Conservation (phyloP, 179 eudicot species). For the Nepenthes alata region DNA sequence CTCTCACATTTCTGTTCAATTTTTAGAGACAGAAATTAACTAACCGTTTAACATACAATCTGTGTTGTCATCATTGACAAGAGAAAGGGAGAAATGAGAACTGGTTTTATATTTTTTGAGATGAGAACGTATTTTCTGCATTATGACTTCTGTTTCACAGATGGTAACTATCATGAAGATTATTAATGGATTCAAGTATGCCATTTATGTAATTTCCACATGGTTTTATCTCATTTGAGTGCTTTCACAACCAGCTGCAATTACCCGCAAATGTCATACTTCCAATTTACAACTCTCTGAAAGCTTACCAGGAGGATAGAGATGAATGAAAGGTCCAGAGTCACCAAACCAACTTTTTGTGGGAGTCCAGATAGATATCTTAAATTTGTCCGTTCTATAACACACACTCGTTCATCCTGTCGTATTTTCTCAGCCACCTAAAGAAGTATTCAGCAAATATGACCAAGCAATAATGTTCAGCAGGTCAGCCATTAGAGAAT, state of each 20-base stretch:
- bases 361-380: conserved; percentile 86
- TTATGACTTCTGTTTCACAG: background rate
- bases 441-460: background rate
- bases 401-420: conserved; percentile 66
- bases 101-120: too few relatives aligned
- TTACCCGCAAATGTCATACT: background rate
- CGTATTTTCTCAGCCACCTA: conserved; percentile 96
- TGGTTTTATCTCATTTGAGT: too few relatives aligned
- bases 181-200: too few relatives aligned
- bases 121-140: too few relatives aligned
- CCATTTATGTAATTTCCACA: too few relatives aligned
- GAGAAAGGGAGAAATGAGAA: too few relatives aligned
- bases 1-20: too few relatives aligned
- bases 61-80: too few relatives aligned
- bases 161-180: background rate
- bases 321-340: conserved; percentile 94
- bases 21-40: too few relatives aligned
- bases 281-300: background rate
- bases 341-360: conserved; percentile 84
- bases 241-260: background rate
- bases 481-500: background rate
- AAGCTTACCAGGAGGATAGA: conserved; percentile 72
- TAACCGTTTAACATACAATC: too few relatives aligned
- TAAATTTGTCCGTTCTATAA: conserved; percentile 78
- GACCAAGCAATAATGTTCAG: background rate